Evolutionary conservation across 2,329 filamentous ascomycete genomes (phyloP).

Genomic region (Pseudopithomyces maydicus): DNA sequence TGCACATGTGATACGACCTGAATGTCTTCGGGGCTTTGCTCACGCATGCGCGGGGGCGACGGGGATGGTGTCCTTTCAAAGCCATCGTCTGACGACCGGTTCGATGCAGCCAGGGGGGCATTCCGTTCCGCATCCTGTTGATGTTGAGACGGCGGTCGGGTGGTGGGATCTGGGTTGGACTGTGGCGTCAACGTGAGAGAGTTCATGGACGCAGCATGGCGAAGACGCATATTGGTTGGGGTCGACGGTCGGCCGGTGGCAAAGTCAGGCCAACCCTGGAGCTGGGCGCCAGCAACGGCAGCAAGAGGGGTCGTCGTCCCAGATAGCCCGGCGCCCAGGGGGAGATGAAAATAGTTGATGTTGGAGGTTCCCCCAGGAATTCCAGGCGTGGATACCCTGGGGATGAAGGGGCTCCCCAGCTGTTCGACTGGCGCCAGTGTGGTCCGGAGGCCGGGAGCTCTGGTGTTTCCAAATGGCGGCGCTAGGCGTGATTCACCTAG

Average conservation of each 20-base stretch:
- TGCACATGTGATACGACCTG: constrained; percentile 91
- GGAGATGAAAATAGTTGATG: constrained; percentile 81
- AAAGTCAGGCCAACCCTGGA: constrained; percentile 56
- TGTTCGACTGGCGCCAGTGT: constrained; percentile 40
- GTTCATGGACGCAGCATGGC: constrained; percentile 49
- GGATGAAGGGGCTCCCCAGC: constrained; percentile 43
- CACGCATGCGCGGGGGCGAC: constrained; percentile 63
- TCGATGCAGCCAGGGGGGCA: constrained; percentile 32
- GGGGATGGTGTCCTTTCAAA: constrained; percentile 36
- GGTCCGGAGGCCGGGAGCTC: constrained; percentile 33
- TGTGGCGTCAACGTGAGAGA: constrained; percentile 53
- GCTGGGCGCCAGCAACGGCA: constrained; percentile 74
- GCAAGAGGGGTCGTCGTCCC: constrained; percentile 80
- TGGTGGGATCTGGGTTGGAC: constrained; percentile 51
- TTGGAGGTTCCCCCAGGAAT: constrained; percentile 73
- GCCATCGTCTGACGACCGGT: constrained; percentile 32
- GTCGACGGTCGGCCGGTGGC: constrained; percentile 39
- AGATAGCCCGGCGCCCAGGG: constrained; percentile 71
- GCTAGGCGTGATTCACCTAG: constrained; percentile 25
- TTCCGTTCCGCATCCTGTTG: constrained; percentile 36
- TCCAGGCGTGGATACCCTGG: constrained; percentile 61
- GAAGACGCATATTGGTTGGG: constrained; percentile 41
- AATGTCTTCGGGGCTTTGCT: constrained; percentile 82
- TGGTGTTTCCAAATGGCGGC: constrained; percentile 31
- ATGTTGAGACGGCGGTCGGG: constrained; percentile 52